Conservation (phyloP, 2,329 filamentous ascomycete genomes). For the Aspergillus fructus region DNA sequence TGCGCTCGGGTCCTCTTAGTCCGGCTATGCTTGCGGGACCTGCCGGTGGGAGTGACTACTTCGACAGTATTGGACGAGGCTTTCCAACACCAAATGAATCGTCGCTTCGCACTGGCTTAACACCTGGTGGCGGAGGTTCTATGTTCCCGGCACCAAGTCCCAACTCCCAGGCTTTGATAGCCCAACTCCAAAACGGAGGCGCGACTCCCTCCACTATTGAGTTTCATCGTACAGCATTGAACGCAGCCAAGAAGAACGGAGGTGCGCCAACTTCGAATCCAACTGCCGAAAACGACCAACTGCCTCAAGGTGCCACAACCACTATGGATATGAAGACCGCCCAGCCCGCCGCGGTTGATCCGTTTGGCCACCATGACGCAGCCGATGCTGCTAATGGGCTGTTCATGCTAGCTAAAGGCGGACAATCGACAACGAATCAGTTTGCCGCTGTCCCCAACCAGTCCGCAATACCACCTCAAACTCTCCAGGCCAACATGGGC, state of each 20-base stretch:
- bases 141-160: constrained; percentile 95
- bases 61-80: constrained; percentile 78
- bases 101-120: constrained; percentile 83
- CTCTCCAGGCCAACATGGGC: constrained; percentile 53
- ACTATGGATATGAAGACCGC: constrained; percentile 45
- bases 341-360: constrained; percentile 56
- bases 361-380: constrained; percentile 82
- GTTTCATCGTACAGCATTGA: constrained; percentile 90
- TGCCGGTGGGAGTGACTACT: constrained; percentile 74
- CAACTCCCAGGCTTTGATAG: constrained; percentile 79
- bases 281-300: constrained; percentile 40
- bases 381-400: constrained; percentile 95
- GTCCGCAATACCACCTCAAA: constrained; percentile 51
- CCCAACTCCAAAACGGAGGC: constrained; percentile 73
- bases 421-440: constrained; percentile 58
- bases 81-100: constrained; percentile 98
- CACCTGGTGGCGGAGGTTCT: constrained; percentile 89
- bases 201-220: constrained; percentile 89
- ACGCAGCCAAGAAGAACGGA: constrained; percentile 65
- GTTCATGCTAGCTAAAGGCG: constrained; percentile 75
- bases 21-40: constrained; percentile 95
- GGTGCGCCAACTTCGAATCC: constrained; percentile 44
- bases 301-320: constrained; percentile 30
- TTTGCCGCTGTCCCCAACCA: constrained; percentile 50
- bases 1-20: constrained; percentile 89